phyloP scores from a whole-genome alignment of 768 basidiomycete species.

The Naganishia vaughanmartiniae region DNA sequence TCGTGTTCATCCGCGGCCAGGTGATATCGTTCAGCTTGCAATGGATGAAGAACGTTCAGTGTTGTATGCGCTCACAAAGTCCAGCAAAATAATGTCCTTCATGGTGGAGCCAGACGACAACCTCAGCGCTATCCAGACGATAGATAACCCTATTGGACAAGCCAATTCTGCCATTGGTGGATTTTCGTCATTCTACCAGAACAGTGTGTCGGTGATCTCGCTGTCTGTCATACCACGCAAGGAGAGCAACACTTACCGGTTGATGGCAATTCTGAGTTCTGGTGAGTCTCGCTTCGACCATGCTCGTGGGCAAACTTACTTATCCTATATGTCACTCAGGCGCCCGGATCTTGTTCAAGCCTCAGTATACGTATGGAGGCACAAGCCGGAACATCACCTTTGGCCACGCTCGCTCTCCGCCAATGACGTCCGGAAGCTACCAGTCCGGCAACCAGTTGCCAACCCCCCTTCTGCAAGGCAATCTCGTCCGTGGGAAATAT shows the following conservation, averaged over 20 bases:
- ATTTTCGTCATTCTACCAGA: constrained; percentile 9
- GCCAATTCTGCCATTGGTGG: constrained; percentile 15
- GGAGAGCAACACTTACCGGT: constrained; percentile 14
- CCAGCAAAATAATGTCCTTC: constrained; percentile 57
- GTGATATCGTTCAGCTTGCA: constrained; percentile 67
- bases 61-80: constrained; percentile 73
- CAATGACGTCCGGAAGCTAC: constrained; percentile 4
- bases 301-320: background rate
- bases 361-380: constrained; percentile 16
- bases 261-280: constrained; percentile 19
- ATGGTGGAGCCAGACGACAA: constrained; percentile 6
- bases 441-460: constrained; percentile 18
- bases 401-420: constrained; percentile 17
- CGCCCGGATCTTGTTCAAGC: constrained; percentile 13
- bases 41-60: constrained; percentile 68
- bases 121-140: constrained; percentile 12
- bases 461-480: constrained; percentile 8
- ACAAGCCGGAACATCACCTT: constrained; percentile 13
- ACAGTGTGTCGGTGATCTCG: constrained; percentile 9
- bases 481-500: constrained; percentile 15
- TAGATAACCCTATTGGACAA: constrained; percentile 19
- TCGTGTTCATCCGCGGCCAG: constrained; percentile 52
- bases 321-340: background rate
- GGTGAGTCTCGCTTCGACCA: background rate
- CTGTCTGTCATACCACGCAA: constrained; percentile 13